phyloP scores from a whole-genome alignment of 2,329 filamentous ascomycete species.

The Aspergillus novoparasiticus region DNA sequence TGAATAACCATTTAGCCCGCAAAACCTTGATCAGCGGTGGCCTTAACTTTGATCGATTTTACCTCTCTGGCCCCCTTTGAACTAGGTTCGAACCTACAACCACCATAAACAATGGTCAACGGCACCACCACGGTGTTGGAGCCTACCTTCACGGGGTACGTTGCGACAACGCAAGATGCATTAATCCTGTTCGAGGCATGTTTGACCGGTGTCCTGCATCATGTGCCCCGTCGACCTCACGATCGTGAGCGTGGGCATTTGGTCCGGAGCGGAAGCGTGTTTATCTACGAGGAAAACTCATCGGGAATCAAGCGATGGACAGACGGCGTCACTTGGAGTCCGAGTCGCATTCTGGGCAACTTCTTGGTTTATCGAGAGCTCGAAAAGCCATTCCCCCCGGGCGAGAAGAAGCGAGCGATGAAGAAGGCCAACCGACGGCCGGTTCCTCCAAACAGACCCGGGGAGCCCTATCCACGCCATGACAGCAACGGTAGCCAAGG shows the following conservation, averaged over 20 bases:
- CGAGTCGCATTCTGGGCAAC: constrained; percentile 80
- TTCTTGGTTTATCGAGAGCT: constrained; percentile 85
- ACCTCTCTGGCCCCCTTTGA: constrained; percentile 19
- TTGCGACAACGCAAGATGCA: constrained; percentile 73
- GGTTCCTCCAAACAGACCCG: constrained; percentile 47
- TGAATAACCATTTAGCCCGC: background rate
- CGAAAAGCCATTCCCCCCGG: constrained; percentile 73
- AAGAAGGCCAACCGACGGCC: constrained; percentile 64
- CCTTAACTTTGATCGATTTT: constrained; percentile 26
- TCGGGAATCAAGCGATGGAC: constrained; percentile 95
- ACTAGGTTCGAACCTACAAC: constrained; percentile 22
- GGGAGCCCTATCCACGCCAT: constrained; percentile 55
- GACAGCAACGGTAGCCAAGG: constrained; percentile 37
- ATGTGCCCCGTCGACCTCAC: constrained; percentile 81
- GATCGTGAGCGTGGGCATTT: constrained; percentile 77
- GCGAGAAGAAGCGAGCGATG: constrained; percentile 82
- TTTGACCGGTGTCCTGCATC: constrained; percentile 68
- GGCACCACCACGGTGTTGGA: constrained; percentile 53
- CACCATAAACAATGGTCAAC: constrained; percentile 41
- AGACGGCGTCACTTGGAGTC: constrained; percentile 88
- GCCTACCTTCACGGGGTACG: constrained; percentile 69
- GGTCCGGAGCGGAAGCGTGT: constrained; percentile 81
- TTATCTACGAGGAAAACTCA: constrained; percentile 88
- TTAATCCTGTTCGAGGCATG: constrained; percentile 80
- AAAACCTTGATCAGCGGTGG: constrained; percentile 26